Conservation (phyloP, 371 early-diverging fungal genomes). For the Mortierella sp. region DNA sequence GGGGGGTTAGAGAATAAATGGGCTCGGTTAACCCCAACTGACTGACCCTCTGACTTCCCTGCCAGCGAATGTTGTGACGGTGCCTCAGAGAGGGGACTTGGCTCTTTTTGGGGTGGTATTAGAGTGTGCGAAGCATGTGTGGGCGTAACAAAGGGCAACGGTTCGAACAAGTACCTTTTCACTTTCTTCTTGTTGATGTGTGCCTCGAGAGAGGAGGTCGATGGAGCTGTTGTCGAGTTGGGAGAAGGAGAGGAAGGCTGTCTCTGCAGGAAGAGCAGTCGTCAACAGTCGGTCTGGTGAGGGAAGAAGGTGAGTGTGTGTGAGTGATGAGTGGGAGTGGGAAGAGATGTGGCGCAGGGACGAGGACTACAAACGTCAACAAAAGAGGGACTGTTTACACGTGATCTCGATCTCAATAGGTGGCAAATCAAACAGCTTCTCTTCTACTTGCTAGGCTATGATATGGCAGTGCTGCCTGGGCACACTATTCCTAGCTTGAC, state of each 20-base stretch:
- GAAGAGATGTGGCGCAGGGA: slow-evolving; percentile 9
- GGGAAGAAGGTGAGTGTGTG: not conserved
- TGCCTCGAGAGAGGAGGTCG: not conserved
- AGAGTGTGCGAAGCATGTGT: too few relatives aligned
- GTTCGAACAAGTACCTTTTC: not conserved
- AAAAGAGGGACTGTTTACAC: not conserved
- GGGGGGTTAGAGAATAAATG: not conserved
- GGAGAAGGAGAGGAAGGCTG: not conserved
- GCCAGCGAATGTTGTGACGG: slow-evolving; percentile 1
- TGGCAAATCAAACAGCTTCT: not conserved
- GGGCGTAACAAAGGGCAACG: too few relatives aligned
- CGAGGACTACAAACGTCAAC: not conserved
- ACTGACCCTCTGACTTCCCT: slow-evolving; percentile 8
- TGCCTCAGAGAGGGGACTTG: not conserved
- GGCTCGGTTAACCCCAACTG: slow-evolving; percentile 6
- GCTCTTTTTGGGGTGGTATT: too few relatives aligned
- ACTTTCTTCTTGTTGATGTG: not conserved
- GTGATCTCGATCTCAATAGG: not conserved
- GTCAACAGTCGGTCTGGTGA: not conserved
- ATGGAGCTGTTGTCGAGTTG: not conserved
- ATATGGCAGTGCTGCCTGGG: too few relatives aligned
- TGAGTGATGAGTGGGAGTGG: not conserved
- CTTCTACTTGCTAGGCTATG: not conserved
- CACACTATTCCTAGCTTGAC: too few relatives aligned
- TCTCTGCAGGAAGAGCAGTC: not conserved